Percentiles rank a stretch among this genome's conserved stretches.
phyloP scores from a whole-genome alignment of 2,329 filamentous ascomycete genomes.

The Sporothrix brasiliensis region DNA sequence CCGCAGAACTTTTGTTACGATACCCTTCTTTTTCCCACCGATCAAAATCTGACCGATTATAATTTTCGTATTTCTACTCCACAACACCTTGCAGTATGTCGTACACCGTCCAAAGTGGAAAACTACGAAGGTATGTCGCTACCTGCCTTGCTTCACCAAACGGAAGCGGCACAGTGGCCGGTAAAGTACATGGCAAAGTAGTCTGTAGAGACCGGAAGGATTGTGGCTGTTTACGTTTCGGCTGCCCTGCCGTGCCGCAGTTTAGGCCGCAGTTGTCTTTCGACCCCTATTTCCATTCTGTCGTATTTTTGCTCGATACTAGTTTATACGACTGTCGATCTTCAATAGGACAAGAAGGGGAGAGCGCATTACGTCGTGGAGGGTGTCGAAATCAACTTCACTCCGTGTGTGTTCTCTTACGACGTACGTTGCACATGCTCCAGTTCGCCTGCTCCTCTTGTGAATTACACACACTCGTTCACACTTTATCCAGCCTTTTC shows the following conservation, averaged over 20 bases:
- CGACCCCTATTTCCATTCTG: not conserved
- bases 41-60: no score
- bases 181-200: no score
- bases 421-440: not conserved
- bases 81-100: no score
- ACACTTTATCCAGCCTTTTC: not conserved
- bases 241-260: not conserved
- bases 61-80: not conserved
- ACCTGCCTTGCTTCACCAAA: not conserved
- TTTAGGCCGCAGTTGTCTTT: not conserved
- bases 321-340: not conserved
- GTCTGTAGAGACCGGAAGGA: not conserved
- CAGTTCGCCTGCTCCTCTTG: no score
- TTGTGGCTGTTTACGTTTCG: not conserved
- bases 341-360: conserved; percentile 1
- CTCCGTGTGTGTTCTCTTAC: not conserved
- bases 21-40: no score
- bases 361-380: no score
- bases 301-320: not conserved
- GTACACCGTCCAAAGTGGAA: no score
- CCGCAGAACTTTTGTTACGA: no score
- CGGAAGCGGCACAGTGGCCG: no score
- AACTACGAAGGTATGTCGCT: no score
- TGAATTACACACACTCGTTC: no score
- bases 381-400: not conserved